Conservation (phyloP, 352 stramenopile genomes). For the Globisporangium acanthophoron region DNA sequence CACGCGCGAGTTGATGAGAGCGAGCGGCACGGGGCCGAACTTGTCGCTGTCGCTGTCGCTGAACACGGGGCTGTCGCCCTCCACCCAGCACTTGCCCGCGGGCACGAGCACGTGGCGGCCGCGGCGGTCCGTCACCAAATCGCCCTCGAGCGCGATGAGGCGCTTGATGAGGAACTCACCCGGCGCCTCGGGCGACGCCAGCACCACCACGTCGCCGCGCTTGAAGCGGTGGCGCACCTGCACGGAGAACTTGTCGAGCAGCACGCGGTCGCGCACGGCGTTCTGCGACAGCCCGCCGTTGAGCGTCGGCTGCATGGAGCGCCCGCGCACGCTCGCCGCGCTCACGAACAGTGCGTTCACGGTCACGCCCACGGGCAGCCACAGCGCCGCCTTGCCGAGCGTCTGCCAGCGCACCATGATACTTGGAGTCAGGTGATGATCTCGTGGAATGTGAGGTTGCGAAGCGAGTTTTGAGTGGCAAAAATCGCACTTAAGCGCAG, state of each 20-base stretch:
- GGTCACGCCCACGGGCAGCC: constrained; percentile 73
- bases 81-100: constrained; percentile 80
- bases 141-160: constrained; percentile 67
- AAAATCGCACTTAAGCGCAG: not conserved
- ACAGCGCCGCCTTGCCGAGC: constrained; percentile 55
- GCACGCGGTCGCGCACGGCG: constrained; percentile 65
- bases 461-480: not conserved
- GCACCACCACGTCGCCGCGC: constrained; percentile 76
- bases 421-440: constrained; percentile 2
- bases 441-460: not conserved
- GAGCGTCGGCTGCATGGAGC: constrained; percentile 80
- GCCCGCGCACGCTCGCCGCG: constrained; percentile 63
- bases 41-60: constrained; percentile 70
- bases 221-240: constrained; percentile 58
- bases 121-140: constrained; percentile 53
- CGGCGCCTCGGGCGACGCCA: constrained; percentile 55
- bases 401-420: constrained; percentile 47
- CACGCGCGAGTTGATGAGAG: constrained; percentile 75
- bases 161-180: constrained; percentile 73
- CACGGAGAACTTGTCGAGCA: constrained; percentile 85
- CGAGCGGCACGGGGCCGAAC: constrained; percentile 73
- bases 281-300: constrained; percentile 69
- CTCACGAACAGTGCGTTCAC: constrained; percentile 74
- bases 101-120: constrained; percentile 38
- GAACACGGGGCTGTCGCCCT: constrained; percentile 70